Evolutionary conservation across 2,329 filamentous ascomycete species (phyloP), one percentile per base, ranked within the genome.

Genomic region (Aaosphaeria arxii): DNA sequence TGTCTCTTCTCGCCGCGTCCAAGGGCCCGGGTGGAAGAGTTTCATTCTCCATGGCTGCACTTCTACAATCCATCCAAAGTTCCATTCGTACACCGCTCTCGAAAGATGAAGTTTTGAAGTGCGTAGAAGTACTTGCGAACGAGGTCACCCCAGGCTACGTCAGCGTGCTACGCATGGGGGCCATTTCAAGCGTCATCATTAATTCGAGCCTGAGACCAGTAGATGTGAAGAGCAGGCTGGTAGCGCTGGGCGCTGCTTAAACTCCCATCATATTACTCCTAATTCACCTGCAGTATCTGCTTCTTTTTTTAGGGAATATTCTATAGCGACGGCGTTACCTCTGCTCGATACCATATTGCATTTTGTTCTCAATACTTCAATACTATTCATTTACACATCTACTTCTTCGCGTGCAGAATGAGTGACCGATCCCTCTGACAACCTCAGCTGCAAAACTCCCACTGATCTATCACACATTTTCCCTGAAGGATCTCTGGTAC

Each of bases 111-210:
- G 72, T 70, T 0, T 58, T 72, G 58, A 63, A 67, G 53, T 72
- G 71, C 51, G 54, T 78, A 11, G 65, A 69, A 43, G 59, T 78
- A 6, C 60, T 78, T 53, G 70, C 71, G 6, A 57, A 52, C 5
- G 75, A 78, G 51, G 66, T 77, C 11, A 64, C 69, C 31, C 72
- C 73, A 0, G 69, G 68, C 1, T 77, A 76, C 54, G 66, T 77
- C 29, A 67, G 58, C 45, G 53, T 73, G 17, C 53, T 73, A 13
- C 60, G 56, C 33, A 69, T 69, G 50, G 71, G 70, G 41, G 52
- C 58, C 48, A 64, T 77, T 43, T 69, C 68, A 42, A 75, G 71
- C 30, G 71, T 77, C 4, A 71, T 76, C 13, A 62, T 78, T 33
- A 73, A 69, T 46, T 58, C 56, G 48, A 53, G 54, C 7, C 61